These are phyloP conservation scores for Sclerotinia subarctica DNA, from an alignment of 2,329 filamentous ascomycete genomes.

Conservation along the genomic window DNA sequence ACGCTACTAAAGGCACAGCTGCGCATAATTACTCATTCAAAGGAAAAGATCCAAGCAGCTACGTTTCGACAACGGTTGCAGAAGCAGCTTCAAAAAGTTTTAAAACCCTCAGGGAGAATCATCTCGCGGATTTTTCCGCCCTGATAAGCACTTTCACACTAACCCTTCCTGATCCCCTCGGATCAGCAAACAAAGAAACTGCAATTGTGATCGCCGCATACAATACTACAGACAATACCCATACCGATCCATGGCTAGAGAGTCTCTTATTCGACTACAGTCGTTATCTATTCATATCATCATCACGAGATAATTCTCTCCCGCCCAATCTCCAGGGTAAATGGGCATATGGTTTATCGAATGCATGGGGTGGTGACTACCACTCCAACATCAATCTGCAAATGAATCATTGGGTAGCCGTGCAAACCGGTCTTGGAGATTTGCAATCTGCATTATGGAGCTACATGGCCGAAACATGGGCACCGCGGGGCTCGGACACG, in stretches of 20 bases:
- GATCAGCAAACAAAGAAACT: conserved; percentile 44
- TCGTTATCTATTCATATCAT: conserved; percentile 53
- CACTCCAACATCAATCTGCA: conserved; percentile 59
- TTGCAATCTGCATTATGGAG: conserved; percentile 49
- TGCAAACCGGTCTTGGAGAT: conserved; percentile 49
- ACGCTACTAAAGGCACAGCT: conserved; percentile 48
- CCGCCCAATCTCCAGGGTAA: conserved; percentile 56
- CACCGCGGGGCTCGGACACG: conserved; percentile 51
- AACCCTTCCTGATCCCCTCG: conserved; percentile 45
- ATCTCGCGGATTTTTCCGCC: conserved; percentile 44
- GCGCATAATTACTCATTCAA: conserved; percentile 47
- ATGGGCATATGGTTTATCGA: conserved; percentile 48
- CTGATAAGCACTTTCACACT: conserved; percentile 44
- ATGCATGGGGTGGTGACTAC: conserved; percentile 54
- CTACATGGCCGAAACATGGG: conserved; percentile 53
- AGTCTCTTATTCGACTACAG: conserved; percentile 52
- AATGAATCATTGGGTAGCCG: conserved; percentile 59
- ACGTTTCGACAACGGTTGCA: conserved; percentile 40
- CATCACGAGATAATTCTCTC: conserved; percentile 49
- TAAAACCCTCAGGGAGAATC: conserved; percentile 37
- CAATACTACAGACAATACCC: conserved; percentile 38
- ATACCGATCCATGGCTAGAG: conserved; percentile 53
- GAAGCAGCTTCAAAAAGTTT: conserved; percentile 39
- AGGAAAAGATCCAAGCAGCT: conserved; percentile 45
- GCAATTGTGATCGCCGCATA: conserved; percentile 39